A percentile compares a stretch with the other conserved stretches of the same genome.
These are phyloP conservation scores for Cyclanthera cordifolia DNA, from an alignment of 306 rosid species.

Conservation along the genomic window DNA sequence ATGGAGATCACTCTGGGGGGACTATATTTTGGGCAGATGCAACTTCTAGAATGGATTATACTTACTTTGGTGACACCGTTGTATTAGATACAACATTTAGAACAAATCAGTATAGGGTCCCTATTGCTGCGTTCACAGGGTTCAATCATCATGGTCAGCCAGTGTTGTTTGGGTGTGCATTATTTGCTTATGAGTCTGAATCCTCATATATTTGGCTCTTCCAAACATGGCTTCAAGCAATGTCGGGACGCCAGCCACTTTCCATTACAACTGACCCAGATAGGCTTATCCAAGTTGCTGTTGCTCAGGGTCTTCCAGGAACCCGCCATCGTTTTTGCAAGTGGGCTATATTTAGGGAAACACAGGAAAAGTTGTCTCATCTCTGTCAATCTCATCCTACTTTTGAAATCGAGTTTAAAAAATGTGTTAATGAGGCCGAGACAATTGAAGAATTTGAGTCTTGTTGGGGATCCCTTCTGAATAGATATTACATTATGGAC, in stretches of 20 bases:
- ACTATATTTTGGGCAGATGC: slow-evolving; percentile 81
- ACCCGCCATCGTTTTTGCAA: slow-evolving; percentile 61
- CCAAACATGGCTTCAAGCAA: slow-evolving; percentile 68
- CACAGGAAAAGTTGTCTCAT: slow-evolving; percentile 44
- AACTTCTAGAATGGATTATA: slow-evolving; percentile 48
- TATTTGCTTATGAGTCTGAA: slow-evolving; percentile 55
- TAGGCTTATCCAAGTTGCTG: slow-evolving; percentile 49
- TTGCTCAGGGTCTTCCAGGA: slow-evolving; percentile 53
- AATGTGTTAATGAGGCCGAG: slow-evolving; percentile 48
- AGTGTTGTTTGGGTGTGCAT: slow-evolving; percentile 66
- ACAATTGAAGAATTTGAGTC: slow-evolving; percentile 66
- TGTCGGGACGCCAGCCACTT: slow-evolving; percentile 56
- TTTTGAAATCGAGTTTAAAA: slow-evolving; percentile 49
- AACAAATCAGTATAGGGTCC: slow-evolving; percentile 38
- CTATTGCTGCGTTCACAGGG: slow-evolving; percentile 61
- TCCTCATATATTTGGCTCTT: slow-evolving; percentile 58
- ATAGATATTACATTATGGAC: slow-evolving; percentile 50
- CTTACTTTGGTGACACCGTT: slow-evolving; percentile 70
- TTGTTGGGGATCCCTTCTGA: slow-evolving; percentile 55
- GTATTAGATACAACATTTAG: slow-evolving; percentile 56
- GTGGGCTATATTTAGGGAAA: slow-evolving; percentile 55
- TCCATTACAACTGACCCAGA: slow-evolving; percentile 70
- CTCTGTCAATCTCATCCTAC: slow-evolving; percentile 48
- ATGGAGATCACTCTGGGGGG: slow-evolving; percentile 38
- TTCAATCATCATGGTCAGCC: slow-evolving; percentile 78